These are phyloP conservation scores for Arachis monticola DNA, from an alignment of 331 rosid species.

Conservation along the genomic window DNA sequence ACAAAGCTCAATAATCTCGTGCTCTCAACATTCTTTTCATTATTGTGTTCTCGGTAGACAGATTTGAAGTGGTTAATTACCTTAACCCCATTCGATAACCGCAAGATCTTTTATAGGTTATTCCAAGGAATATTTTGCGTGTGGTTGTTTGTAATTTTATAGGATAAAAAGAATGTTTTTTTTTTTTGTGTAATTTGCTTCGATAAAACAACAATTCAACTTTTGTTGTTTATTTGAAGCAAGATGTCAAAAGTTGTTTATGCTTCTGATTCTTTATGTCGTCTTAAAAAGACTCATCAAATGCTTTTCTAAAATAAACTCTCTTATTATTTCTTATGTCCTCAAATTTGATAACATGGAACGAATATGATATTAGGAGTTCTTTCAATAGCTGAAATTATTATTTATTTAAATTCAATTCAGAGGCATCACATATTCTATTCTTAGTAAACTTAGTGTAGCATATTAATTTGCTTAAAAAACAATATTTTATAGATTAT, in stretches of 20 bases:
- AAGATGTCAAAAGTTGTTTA: no score
- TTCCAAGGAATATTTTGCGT: background rate
- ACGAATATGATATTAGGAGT: background rate
- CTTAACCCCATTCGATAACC: background rate
- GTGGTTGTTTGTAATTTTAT: no score
- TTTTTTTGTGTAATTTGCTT: no score
- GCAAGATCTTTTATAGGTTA: background rate
- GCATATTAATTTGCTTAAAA: background rate
- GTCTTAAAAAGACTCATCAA: no score
- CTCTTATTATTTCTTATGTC: no score
- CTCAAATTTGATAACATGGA: no score
- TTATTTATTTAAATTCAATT: background rate
- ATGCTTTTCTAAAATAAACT: no score
- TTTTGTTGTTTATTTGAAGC: no score
- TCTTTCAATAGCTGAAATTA: background rate
- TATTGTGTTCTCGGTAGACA: background rate
- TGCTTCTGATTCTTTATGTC: no score
- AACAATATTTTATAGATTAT: background rate
- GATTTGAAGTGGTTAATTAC: background rate
- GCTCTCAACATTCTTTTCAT: conserved; percentile 1
- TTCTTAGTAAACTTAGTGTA: background rate
- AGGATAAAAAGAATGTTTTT: no score
- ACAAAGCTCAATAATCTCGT: conserved; percentile 11
- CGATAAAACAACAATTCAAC: no score
- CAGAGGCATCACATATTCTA: background rate